Conservation (phyloP, 345 rosid genomes). For the Populus davidiana region DNA sequence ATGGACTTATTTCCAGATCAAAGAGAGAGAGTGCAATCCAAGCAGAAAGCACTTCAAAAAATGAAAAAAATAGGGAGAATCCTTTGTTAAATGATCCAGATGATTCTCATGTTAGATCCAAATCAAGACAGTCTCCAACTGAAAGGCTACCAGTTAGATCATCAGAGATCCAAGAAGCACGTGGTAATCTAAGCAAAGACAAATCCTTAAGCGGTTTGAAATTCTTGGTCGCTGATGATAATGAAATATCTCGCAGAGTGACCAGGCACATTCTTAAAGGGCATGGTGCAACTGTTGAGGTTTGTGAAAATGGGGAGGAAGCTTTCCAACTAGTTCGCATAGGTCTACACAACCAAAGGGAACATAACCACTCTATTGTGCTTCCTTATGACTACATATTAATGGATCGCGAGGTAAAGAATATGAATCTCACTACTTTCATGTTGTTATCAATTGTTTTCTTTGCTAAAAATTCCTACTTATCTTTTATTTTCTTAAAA, state of each 20-base stretch:
- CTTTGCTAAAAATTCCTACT: neutral
- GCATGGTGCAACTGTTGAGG: constrained; percentile 26
- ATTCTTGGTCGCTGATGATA: constrained; percentile 25
- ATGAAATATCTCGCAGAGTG: neutral
- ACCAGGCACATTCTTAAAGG: neutral
- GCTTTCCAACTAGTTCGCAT: constrained; percentile 13
- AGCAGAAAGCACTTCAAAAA: constrained; percentile 26
- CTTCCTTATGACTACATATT: constrained; percentile 25
- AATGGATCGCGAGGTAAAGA: constrained; percentile 28
- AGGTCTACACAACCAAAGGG: constrained; percentile 2
- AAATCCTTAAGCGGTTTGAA: constrained; percentile 18
- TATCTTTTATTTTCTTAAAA: neutral
- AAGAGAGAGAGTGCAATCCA: constrained; percentile 15
- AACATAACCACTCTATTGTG: neutral
- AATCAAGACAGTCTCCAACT: neutral
- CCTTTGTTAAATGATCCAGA: neutral
- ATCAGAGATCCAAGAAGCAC: constrained; percentile 19
- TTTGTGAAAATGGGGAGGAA: constrained; percentile 19
- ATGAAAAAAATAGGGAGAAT: constrained; percentile 5
- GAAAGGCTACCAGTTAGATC: neutral
- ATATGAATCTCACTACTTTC: neutral
- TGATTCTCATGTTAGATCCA: neutral
- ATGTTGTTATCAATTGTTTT: neutral
- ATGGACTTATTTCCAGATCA: constrained; percentile 15
- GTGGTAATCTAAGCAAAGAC: neutral